These are phyloP conservation scores for Piper longum DNA, from an alignment of 164 flowering plant species.

Conservation along the genomic window DNA sequence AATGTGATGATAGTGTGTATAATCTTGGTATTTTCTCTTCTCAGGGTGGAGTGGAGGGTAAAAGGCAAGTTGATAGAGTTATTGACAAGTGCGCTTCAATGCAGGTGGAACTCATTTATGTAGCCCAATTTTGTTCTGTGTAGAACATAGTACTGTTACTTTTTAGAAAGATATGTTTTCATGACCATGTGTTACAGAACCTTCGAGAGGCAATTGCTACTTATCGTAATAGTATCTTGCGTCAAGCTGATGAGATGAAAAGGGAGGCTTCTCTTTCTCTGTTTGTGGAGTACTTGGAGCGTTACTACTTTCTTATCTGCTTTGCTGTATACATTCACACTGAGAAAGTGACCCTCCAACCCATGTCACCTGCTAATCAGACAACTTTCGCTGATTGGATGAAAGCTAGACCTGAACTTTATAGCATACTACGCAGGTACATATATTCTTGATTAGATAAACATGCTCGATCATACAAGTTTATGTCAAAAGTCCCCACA, in stretches of 20 bases:
- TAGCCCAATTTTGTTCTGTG: background rate
- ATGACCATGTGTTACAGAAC: slow-evolving; percentile 40
- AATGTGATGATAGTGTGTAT: background rate
- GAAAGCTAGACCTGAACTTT: slow-evolving; percentile 92
- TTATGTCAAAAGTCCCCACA: background rate
- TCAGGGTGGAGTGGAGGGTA: slow-evolving; percentile 96
- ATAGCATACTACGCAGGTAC: slow-evolving; percentile 93
- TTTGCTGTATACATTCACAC: slow-evolving; percentile 93
- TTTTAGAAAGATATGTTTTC: slow-evolving; percentile 1
- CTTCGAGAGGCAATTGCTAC: slow-evolving; percentile 91
- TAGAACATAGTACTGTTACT: background rate
- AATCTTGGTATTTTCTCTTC: slow-evolving; percentile 3
- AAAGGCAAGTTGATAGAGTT: slow-evolving; percentile 92
- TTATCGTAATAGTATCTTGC: slow-evolving; percentile 77
- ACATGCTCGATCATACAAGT: background rate
- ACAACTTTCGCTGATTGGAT: slow-evolving; percentile 87
- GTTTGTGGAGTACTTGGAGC: slow-evolving; percentile 90
- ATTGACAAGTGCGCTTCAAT: slow-evolving; percentile 92
- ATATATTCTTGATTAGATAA: background rate
- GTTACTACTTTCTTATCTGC: slow-evolving; percentile 93
- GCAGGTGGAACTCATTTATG: slow-evolving; percentile 47
- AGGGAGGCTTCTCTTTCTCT: slow-evolving; percentile 84
- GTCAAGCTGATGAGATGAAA: slow-evolving; percentile 94
- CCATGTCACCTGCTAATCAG: slow-evolving; percentile 34
- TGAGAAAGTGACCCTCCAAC: slow-evolving; percentile 49